Conservation (phyloP, 192 early-diverging fungal genomes). For the Podila horticola region DNA sequence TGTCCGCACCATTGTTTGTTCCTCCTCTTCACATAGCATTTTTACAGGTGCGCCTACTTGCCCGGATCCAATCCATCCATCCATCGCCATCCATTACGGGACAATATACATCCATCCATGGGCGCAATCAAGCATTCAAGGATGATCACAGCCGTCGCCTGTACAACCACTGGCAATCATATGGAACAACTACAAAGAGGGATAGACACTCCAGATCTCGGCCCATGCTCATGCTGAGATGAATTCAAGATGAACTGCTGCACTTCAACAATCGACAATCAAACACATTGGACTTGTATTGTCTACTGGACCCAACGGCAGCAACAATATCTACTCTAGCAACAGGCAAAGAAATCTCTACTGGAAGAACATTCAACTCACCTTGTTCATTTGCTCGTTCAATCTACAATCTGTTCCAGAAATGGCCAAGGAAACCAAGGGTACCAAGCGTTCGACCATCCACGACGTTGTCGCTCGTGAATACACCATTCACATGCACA, state of each 20-base stretch:
- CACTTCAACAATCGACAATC: too few relatives aligned
- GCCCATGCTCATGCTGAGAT: too few relatives aligned
- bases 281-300: too few relatives aligned
- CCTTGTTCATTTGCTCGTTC: neutral
- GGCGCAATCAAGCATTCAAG: too few relatives aligned
- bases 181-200: too few relatives aligned
- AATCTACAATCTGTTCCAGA: constrained; percentile 19
- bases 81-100: constrained; percentile 5
- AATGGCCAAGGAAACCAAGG: constrained; percentile 84
- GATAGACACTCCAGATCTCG: too few relatives aligned
- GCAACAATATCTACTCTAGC: neutral
- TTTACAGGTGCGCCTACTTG: constrained; percentile 44
- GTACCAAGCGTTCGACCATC: constrained; percentile 82
- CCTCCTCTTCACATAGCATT: constrained; percentile 46
- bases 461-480: constrained; percentile 96
- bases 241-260: too few relatives aligned
- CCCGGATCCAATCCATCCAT: neutral
- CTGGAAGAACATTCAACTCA: neutral
- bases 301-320: neutral
- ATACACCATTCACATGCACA: constrained; percentile 99
- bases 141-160: too few relatives aligned
- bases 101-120: too few relatives aligned
- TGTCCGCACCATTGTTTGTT: neutral
- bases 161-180: too few relatives aligned
- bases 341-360: too few relatives aligned